Evolutionary conservation across 257 asterid species (phyloP).

Genomic region (Parsonsia alboflavescens): DNA sequence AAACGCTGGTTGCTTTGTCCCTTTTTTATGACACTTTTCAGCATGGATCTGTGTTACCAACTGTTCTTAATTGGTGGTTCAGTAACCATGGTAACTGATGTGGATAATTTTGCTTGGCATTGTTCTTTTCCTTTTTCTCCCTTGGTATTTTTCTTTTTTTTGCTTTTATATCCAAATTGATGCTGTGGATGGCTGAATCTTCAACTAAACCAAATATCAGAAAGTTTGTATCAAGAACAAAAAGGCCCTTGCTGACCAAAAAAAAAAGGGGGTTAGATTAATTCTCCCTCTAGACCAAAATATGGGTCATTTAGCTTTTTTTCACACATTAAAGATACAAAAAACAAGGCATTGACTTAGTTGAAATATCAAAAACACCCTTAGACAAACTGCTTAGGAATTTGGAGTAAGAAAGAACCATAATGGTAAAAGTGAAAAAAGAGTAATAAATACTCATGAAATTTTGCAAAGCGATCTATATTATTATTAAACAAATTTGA

Average conservation of each 20-base stretch:
- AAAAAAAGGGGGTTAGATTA: neutral
- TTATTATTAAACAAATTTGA: too few relatives aligned
- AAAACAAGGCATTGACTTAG: too few relatives aligned
- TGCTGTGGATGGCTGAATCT: neutral
- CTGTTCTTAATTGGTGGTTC: neutral
- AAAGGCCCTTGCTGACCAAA: neutral
- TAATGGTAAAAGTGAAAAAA: too few relatives aligned
- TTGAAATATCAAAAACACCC: too few relatives aligned
- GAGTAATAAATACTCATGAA: too few relatives aligned
- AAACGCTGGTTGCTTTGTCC: neutral
- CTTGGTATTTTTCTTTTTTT: neutral
- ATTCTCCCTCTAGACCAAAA: too few relatives aligned
- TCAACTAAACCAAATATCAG: neutral
- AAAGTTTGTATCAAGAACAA: neutral
- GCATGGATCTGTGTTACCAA: neutral
- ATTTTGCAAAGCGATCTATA: too few relatives aligned
- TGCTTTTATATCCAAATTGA: neutral
- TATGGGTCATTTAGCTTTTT: too few relatives aligned
- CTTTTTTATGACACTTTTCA: neutral
- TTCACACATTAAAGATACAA: too few relatives aligned
- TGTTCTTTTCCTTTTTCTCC: neutral
- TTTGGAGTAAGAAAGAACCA: too few relatives aligned
- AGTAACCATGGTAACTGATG: neutral
- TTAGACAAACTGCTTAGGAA: too few relatives aligned
- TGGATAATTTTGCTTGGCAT: neutral